A percentile compares a stretch with the other conserved stretches of the same genome.
phyloP scores from a whole-genome alignment of 352 stramenopile species.

The Phytophthora megakarya region DNA sequence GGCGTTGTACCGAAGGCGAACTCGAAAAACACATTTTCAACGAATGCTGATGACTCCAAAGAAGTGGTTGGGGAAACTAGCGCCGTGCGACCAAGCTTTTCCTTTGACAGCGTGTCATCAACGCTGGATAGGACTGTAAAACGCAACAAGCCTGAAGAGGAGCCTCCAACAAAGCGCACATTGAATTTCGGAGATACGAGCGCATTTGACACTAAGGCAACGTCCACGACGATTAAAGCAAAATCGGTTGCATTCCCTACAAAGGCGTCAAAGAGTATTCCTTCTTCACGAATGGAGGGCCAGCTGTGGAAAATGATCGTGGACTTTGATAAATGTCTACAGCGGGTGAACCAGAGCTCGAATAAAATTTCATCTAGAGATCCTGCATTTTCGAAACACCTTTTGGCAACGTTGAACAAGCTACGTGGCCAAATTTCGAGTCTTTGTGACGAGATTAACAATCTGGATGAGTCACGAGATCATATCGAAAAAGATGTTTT shows the following conservation, averaged over 20 bases:
- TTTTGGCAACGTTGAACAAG: slow-evolving; percentile 38
- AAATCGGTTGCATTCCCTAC: not conserved
- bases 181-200: slow-evolving; percentile 38
- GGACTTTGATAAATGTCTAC: slow-evolving; percentile 67
- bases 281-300: slow-evolving; percentile 55
- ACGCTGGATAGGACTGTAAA: slow-evolving; percentile 14
- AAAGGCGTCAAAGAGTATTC: slow-evolving; percentile 22
- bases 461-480: slow-evolving; percentile 58
- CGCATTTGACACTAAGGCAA: slow-evolving; percentile 16
- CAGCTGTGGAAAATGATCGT: slow-evolving; percentile 76
- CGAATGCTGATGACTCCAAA: slow-evolving; percentile 14
- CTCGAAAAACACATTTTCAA: slow-evolving; percentile 31
- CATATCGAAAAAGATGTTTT: slow-evolving; percentile 73
- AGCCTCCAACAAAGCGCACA: slow-evolving; percentile 36
- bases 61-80: slow-evolving; percentile 14
- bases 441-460: slow-evolving; percentile 60
- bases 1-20: slow-evolving; percentile 27
- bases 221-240: slow-evolving; percentile 9
- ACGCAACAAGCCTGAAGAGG: slow-evolving; percentile 5
- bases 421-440: slow-evolving; percentile 43
- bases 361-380: slow-evolving; percentile 49
- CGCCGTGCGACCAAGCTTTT: slow-evolving; percentile 33
- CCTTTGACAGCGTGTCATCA: slow-evolving; percentile 32
- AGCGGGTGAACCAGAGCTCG: slow-evolving; percentile 50
- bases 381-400: slow-evolving; percentile 30